Conservation (phyloP, 163 green algal species). For the Scenedesmus sp. region DNA sequence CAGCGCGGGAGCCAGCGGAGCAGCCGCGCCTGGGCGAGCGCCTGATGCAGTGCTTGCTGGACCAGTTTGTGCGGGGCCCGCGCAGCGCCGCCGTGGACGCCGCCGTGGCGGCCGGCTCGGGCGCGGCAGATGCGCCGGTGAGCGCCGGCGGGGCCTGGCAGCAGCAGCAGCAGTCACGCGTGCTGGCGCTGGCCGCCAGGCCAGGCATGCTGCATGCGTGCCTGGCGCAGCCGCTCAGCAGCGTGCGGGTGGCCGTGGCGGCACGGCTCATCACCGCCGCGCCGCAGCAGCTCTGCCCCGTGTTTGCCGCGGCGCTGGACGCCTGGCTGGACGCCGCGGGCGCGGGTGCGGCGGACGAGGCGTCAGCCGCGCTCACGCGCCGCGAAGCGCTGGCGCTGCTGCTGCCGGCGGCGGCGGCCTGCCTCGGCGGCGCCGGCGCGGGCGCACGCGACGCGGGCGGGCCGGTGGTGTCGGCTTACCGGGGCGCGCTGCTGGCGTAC, state of each 20-base stretch:
- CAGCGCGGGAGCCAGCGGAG: background rate
- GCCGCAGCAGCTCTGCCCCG: background rate
- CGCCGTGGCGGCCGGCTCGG: constrained; percentile 7
- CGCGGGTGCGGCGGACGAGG: constrained; percentile 6
- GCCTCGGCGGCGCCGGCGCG: background rate
- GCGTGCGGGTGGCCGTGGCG: constrained; percentile 8
- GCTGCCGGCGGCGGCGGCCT: constrained; percentile 31
- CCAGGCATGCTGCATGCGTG: constrained; percentile 12
- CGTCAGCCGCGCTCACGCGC: background rate
- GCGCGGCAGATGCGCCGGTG: too few species aligned
- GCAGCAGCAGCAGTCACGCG: constrained; percentile 25
- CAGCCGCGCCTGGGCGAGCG: background rate
- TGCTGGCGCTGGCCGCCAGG: too few species aligned
- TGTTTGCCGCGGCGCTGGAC: constrained; percentile 1
- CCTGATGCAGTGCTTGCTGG: constrained; percentile 4
- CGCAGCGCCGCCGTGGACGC: background rate
- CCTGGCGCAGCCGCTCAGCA: background rate
- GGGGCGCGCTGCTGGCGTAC: constrained; percentile 44
- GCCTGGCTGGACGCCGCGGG: constrained; percentile 2
- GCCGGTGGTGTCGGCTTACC: constrained; percentile 11
- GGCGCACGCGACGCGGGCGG: background rate
- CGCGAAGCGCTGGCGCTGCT: constrained; percentile 32
- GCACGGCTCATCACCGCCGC: background rate
- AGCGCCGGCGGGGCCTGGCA: background rate
- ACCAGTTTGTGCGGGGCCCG: constrained; percentile 2